Evolutionary conservation across 441 rosid genomes (phyloP).

Genomic region (Brassica balearica): DNA sequence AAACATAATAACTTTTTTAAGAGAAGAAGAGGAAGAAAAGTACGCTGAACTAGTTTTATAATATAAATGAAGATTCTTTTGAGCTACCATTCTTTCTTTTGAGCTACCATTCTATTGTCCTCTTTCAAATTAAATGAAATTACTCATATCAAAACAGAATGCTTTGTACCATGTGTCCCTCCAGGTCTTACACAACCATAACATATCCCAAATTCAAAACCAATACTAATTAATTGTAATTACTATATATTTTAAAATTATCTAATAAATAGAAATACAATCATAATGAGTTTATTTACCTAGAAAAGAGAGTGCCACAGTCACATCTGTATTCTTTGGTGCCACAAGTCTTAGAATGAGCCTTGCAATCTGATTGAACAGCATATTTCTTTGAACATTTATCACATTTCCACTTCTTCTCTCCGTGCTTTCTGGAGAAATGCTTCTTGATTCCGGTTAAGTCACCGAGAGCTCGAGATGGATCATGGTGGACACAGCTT

Average conservation of each 20-base stretch:
- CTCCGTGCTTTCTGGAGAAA: slow-evolving; percentile 82
- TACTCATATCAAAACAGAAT: slow-evolving; percentile 42
- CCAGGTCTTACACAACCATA: slow-evolving; percentile 29
- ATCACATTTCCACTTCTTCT: slow-evolving; percentile 92
- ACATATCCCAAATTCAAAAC: slow-evolving; percentile 15
- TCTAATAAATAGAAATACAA: background rate
- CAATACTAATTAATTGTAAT: slow-evolving; percentile 19
- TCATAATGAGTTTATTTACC: slow-evolving; percentile 46
- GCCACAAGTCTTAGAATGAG: slow-evolving; percentile 90
- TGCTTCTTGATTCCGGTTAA: slow-evolving; percentile 90
- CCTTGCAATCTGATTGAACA: slow-evolving; percentile 92
- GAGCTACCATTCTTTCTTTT: slow-evolving; percentile 43
- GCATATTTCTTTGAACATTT: slow-evolving; percentile 85
- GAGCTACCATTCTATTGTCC: slow-evolving; percentile 42
- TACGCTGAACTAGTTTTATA: slow-evolving; percentile 44
- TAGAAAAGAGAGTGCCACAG: slow-evolving; percentile 84
- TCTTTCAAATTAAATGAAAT: slow-evolving; percentile 44
- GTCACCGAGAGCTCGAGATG: slow-evolving; percentile 85
- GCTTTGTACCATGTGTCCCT: slow-evolving; percentile 46
- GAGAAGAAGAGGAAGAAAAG: slow-evolving; percentile 21
- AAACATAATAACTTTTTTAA: background rate
- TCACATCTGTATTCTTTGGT: slow-evolving; percentile 87
- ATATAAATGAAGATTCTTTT: slow-evolving; percentile 49
- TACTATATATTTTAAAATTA: slow-evolving; percentile 17
- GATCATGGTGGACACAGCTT: slow-evolving; percentile 84